phyloP scores from a whole-genome alignment of 1,139 yeast genomes.

The Hansenula sp. region DNA sequence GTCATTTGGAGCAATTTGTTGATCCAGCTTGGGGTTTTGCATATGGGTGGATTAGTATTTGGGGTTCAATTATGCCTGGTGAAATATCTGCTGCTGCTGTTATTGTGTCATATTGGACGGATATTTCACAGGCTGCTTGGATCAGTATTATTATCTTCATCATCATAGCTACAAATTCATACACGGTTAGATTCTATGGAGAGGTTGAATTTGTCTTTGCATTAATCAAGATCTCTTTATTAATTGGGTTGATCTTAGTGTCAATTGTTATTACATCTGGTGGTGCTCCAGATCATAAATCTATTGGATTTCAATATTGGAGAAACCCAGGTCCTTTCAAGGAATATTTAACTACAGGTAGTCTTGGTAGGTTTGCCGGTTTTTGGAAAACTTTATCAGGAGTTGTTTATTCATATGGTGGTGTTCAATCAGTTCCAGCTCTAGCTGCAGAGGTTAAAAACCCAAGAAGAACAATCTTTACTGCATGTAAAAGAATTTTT shows the following conservation, averaged over 20 bases:
- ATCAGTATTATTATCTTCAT: conserved; percentile 54
- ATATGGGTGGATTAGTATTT: conserved; percentile 67
- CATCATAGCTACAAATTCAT: conserved; percentile 47
- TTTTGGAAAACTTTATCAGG: conserved; percentile 32
- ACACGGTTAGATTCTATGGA: conserved; percentile 64
- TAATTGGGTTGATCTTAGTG: conserved; percentile 58
- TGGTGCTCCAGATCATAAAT: conserved; percentile 50
- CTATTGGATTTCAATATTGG: conserved; percentile 57
- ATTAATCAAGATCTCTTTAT: conserved; percentile 51
- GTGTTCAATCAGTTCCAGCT: conserved; percentile 36
- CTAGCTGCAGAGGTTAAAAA: conserved; percentile 41
- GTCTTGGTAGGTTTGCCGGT: conserved; percentile 41
- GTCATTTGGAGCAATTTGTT: conserved; percentile 25
- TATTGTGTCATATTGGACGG: conserved; percentile 59
- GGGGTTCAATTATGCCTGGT: conserved; percentile 65
- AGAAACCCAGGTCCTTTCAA: conserved; percentile 48
- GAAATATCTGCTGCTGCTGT: conserved; percentile 74
- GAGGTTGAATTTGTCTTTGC: conserved; percentile 60
- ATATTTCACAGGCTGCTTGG: conserved; percentile 58
- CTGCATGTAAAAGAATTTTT: conserved; percentile 34
- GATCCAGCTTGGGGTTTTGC: conserved; percentile 75
- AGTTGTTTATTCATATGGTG: conserved; percentile 34
- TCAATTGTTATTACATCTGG: conserved; percentile 48
- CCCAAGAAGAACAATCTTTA: conserved; percentile 40
- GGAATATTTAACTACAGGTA: conserved; percentile 40